Conservation (phyloP, 2,329 filamentous ascomycete species). For the Lachnellula hyalina region DNA sequence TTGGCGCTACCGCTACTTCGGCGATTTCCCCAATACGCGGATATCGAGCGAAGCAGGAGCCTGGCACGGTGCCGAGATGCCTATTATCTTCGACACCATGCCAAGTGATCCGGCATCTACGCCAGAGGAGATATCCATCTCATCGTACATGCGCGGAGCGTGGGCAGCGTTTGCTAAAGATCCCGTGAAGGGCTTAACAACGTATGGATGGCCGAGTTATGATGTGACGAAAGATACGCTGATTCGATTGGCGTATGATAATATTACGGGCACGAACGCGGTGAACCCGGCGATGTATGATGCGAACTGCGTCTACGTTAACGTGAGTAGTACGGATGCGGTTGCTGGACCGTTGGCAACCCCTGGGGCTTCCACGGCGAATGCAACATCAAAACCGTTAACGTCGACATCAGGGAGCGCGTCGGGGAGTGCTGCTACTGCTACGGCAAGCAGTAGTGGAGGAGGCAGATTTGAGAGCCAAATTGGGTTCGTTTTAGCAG, state of each 20-base stretch:
- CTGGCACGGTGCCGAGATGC: constrained; percentile 33
- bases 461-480: neutral
- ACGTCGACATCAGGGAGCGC: neutral
- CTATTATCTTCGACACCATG: constrained; percentile 31
- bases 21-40: constrained; percentile 33
- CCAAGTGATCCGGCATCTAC: constrained; percentile 21
- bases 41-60: constrained; percentile 30
- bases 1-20: constrained; percentile 37
- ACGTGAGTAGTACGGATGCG: constrained; percentile 2
- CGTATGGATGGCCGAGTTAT: constrained; percentile 31
- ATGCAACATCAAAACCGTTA: neutral
- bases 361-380: neutral
- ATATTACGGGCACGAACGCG: constrained; percentile 27
- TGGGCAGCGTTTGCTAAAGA: constrained; percentile 38
- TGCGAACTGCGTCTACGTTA: constrained; percentile 22
- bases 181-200: constrained; percentile 30
- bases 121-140: constrained; percentile 27
- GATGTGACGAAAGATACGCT: constrained; percentile 21
- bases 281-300: constrained; percentile 26
- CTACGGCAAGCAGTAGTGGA: neutral
- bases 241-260: constrained; percentile 26
- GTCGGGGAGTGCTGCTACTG: neutral
- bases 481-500: neutral
- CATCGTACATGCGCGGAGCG: constrained; percentile 34
- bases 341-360: neutral